These are phyloP conservation scores for Bauhinia variegata DNA, from an alignment of 306 rosid species.

Conservation along the genomic window DNA sequence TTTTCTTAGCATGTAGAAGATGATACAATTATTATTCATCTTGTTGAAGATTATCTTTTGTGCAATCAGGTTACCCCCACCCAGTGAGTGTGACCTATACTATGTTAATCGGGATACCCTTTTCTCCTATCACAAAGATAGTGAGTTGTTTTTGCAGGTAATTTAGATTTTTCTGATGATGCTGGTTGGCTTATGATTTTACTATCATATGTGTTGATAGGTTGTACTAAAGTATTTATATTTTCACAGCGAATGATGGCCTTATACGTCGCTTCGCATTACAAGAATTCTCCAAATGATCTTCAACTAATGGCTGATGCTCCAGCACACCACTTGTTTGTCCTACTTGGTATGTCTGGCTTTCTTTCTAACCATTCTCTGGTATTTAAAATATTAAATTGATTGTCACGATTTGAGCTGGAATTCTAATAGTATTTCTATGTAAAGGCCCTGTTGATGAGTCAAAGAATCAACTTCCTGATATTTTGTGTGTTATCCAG, in stretches of 20 bases:
- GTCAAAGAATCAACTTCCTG: constrained; percentile 91
- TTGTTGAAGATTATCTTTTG: constrained; percentile 26
- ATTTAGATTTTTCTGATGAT: constrained; percentile 24
- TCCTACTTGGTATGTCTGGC: constrained; percentile 74
- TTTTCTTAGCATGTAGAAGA: constrained; percentile 18
- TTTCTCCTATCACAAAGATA: constrained; percentile 87
- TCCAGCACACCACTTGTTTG: constrained; percentile 96
- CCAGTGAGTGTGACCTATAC: constrained; percentile 85
- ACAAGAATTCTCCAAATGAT: constrained; percentile 98
- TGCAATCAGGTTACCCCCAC: constrained; percentile 74
- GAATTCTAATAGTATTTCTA: constrained; percentile 34
- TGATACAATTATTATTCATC: constrained; percentile 22
- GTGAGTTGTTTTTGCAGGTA: constrained; percentile 98
- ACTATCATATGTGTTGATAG: constrained; percentile 17
- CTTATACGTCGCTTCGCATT: constrained; percentile 91
- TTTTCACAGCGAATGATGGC: constrained; percentile 95
- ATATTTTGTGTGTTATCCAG: constrained; percentile 96
- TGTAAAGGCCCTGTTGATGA: constrained; percentile 90
- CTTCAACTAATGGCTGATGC: constrained; percentile 97
- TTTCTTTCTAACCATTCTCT: constrained; percentile 29
- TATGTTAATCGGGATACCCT: constrained; percentile 96
- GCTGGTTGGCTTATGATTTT: constrained; percentile 26
- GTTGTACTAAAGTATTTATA: constrained; percentile 37
- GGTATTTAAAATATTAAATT: constrained; percentile 19
- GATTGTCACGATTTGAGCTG: constrained; percentile 21